Evolutionary conservation across 208 protist species (phyloP).

Genomic region (Angomonas ambiguus): DNA sequence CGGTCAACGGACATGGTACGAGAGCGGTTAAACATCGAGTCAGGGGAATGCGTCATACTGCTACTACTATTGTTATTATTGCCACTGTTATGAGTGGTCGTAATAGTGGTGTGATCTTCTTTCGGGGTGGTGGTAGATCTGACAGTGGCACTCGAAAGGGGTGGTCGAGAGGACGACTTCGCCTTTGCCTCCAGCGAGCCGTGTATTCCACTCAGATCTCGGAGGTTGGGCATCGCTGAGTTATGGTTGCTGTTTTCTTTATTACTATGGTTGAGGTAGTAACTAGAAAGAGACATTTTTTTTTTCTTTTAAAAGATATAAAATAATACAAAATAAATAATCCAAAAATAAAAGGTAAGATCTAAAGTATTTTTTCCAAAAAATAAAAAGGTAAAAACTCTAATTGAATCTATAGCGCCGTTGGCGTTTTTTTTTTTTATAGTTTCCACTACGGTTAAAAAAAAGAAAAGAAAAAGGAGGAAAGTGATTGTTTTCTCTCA

Average conservation of each 20-base stretch:
- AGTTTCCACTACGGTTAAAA: background rate
- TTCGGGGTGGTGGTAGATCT: no score
- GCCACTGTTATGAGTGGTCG: background rate
- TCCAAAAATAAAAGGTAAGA: background rate
- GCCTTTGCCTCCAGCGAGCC: background rate
- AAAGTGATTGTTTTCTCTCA: background rate
- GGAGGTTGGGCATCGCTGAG: background rate
- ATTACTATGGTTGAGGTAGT: background rate
- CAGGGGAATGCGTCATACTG: background rate
- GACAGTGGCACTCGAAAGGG: no score
- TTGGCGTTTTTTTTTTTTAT: background rate
- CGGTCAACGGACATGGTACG: background rate
- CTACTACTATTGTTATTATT: background rate
- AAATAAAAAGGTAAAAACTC: background rate
- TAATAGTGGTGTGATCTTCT: background rate
- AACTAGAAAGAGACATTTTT: background rate
- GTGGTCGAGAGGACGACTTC: background rate
- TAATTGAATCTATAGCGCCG: background rate
- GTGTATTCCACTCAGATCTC: background rate
- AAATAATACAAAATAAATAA: background rate
- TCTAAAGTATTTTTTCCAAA: background rate
- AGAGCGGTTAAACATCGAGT: background rate
- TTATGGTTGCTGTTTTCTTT: background rate
- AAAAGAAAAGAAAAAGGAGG: background rate
- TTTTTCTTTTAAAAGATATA: background rate